phyloP scores from a whole-genome alignment of 169 alveolate genomes.

The Plasmodium fragile region DNA sequence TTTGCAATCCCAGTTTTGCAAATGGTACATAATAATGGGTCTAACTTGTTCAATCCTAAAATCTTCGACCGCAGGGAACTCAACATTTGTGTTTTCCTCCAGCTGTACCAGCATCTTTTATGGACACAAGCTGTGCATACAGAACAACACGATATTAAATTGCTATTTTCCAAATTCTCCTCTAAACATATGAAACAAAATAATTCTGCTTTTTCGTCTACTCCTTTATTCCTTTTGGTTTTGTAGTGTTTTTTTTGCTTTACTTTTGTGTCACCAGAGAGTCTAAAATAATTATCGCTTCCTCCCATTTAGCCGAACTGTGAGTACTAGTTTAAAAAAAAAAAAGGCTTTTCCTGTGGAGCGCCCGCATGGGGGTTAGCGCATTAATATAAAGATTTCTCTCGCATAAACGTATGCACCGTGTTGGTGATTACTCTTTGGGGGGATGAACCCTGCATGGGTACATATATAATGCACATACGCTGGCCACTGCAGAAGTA shows the following conservation, averaged over 20 bases:
- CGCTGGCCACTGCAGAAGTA: background rate
- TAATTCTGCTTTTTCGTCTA: slow-evolving; percentile 54
- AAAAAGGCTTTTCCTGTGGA: background rate
- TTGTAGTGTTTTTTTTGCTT: background rate
- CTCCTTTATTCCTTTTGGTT: slow-evolving; percentile 11
- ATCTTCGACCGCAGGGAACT: slow-evolving; percentile 64
- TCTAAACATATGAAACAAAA: slow-evolving; percentile 74
- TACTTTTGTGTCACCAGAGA: background rate
- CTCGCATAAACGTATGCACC: background rate
- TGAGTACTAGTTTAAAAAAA: background rate
- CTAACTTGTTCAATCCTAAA: slow-evolving; percentile 43
- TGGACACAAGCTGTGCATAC: slow-evolving; percentile 74
- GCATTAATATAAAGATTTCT: slow-evolving; percentile 9
- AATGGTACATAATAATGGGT: slow-evolving; percentile 71
- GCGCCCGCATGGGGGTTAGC: background rate
- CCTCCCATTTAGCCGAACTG: slow-evolving; percentile 42
- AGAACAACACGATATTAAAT: slow-evolving; percentile 59
- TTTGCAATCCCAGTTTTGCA: slow-evolving; percentile 75
- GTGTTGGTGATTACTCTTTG: background rate
- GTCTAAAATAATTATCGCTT: slow-evolving; percentile 2
- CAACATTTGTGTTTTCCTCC: slow-evolving; percentile 50
- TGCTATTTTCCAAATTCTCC: slow-evolving; percentile 23
- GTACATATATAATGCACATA: background rate
- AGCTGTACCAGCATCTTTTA: slow-evolving; percentile 69
- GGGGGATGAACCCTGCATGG: background rate